Evolutionary conservation across 768 basidiomycete genomes (phyloP).

Genomic region (Obba rivulosa): DNA sequence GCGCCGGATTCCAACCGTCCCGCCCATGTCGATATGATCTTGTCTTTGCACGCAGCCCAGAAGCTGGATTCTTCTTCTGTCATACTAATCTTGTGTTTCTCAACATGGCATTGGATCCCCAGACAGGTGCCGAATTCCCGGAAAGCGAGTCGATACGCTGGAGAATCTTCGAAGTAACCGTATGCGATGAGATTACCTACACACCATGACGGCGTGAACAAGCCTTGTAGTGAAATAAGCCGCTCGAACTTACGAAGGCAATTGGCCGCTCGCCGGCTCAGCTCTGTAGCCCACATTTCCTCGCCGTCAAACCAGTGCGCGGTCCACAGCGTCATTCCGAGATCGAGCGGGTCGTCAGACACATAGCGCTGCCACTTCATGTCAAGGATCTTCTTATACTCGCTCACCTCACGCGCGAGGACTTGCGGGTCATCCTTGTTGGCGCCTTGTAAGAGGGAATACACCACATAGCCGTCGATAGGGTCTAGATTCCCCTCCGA

Average conservation of each 20-base stretch:
- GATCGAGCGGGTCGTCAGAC: slow-evolving; percentile 24
- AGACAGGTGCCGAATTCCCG: slow-evolving; percentile 24
- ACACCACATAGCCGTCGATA: slow-evolving; percentile 25
- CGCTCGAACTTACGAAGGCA: slow-evolving; percentile 14
- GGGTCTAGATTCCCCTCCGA: slow-evolving; percentile 27
- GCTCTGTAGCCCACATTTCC: slow-evolving; percentile 20
- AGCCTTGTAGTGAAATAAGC: background rate
- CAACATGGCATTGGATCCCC: slow-evolving; percentile 16
- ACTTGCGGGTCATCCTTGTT: slow-evolving; percentile 3
- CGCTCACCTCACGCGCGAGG: slow-evolving; percentile 17
- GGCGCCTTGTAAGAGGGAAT: slow-evolving; percentile 17
- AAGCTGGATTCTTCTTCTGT: slow-evolving; percentile 4
- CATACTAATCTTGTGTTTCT: background rate
- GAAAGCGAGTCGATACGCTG: slow-evolving; percentile 20
- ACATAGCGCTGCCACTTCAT: slow-evolving; percentile 17
- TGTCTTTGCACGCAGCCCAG: slow-evolving; percentile 10
- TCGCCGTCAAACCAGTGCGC: slow-evolving; percentile 21
- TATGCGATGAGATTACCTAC: no score
- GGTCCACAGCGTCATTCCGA: slow-evolving; percentile 28
- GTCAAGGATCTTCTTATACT: slow-evolving; percentile 21
- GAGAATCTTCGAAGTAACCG: slow-evolving; percentile 16
- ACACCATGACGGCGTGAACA: no score
- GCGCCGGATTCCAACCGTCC: slow-evolving; percentile 3
- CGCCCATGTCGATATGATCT: slow-evolving; percentile 5
- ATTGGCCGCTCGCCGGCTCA: slow-evolving; percentile 13